These are phyloP conservation scores for Periconia digitata DNA, from an alignment of 2,329 filamentous ascomycete genomes.

Conservation along the genomic window DNA sequence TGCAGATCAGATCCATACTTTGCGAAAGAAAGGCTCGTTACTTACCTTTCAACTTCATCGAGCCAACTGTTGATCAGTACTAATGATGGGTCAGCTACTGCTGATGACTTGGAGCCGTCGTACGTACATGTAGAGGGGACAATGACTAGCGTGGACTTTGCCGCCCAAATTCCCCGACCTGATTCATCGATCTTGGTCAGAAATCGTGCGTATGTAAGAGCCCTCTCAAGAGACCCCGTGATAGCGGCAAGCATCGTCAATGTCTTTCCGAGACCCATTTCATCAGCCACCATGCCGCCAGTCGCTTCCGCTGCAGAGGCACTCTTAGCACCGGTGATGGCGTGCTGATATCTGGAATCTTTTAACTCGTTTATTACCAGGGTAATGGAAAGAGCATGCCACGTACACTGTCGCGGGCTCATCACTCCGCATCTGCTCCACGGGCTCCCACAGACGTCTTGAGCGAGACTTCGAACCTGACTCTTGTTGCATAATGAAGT, in stretches of 20 bases:
- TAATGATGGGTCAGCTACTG: neutral
- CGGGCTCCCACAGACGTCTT: too few relatives aligned
- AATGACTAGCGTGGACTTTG: constrained; percentile 49
- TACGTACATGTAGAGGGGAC: constrained; percentile 47
- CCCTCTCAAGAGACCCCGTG: constrained; percentile 2
- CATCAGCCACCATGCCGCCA: constrained; percentile 57
- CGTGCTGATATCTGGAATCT: constrained; percentile 46
- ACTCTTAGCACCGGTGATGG: constrained; percentile 66
- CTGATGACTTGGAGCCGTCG: neutral
- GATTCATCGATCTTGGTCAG: neutral
- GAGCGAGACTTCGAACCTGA: too few relatives aligned
- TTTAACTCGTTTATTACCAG: too few relatives aligned
- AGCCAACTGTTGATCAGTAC: constrained; percentile 9
- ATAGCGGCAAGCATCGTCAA: constrained; percentile 53
- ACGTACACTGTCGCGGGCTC: too few relatives aligned
- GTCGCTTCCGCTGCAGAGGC: constrained; percentile 17
- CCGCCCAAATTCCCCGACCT: neutral
- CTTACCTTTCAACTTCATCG: constrained; percentile 22
- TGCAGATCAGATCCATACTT: neutral
- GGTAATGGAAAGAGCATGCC: too few relatives aligned
- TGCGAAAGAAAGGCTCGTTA: neutral
- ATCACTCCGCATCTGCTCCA: too few relatives aligned
- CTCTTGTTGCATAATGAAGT: too few relatives aligned
- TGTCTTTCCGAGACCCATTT: constrained; percentile 61
- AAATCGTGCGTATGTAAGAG: constrained; percentile 1